Evolutionary conservation across 257 asterid genomes (phyloP), one percentile per base, ranked within the genome.

Genomic region (Cynanchum wilfordii): DNA sequence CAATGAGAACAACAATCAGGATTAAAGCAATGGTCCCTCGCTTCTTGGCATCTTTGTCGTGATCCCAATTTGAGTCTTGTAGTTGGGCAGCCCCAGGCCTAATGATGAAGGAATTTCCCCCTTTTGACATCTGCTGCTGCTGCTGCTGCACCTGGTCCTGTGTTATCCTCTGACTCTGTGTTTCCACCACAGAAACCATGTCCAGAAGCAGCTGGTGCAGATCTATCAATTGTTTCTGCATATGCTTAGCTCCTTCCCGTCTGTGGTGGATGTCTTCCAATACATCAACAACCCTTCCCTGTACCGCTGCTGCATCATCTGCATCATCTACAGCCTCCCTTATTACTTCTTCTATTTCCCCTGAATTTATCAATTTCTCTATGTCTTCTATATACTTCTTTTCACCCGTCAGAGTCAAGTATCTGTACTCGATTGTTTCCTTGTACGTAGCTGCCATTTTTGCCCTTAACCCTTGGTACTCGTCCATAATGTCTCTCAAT

Each of bases 401-500:
- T 45, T 81, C 85, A 22, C 87, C 85, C 2, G 82, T 76, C 62
- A 83, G 68, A 1, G 78, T 52, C 59, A 58, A 81, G 55, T 83
- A 83, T 42, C 74, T 76, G 38, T 65, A 50, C 55, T 74, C 85
- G 1, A 83, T 72, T 24, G 76, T 78, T 69, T 83, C 87, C 24
- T 76, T 80, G 54, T 83, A 74, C 22, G 68, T 83, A 8, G 73
- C 71, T 12, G 77, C 81, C 70, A 72, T 79, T 67, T 69, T 74
- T 1, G 75, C 77, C 51, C 87, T 67, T 7, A 84, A 66, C 19
- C 67, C 73, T 44, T 81, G 87, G 44, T 78, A 84, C 9, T 78
- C 87, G 65, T 84, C 87, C 87, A 81, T 81, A 75, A 81, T 55
- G 1, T 58, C 78, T 72, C 83, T 81, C 24, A 83, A 9, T 10